A percentile compares a stretch with the other conserved stretches of the same genome.
These are phyloP conservation scores for Phytophthora sojae DNA, from an alignment of 352 stramenopile genomes.

Conservation along the genomic window DNA sequence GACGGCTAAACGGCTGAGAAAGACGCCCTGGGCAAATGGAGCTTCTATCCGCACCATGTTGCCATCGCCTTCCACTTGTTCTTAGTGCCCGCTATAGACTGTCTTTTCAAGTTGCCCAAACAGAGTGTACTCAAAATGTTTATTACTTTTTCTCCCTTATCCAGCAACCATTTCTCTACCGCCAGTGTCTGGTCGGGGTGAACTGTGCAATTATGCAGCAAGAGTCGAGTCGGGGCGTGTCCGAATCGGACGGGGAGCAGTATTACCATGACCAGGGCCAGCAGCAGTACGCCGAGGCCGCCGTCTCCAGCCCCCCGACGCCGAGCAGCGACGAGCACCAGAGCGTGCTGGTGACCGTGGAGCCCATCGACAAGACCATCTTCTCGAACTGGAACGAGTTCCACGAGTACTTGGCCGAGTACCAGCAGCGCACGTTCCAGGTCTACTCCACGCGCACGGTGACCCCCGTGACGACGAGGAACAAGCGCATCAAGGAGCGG, in stretches of 20 bases:
- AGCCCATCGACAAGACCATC: constrained; percentile 25
- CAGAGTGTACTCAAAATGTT: too few relatives aligned
- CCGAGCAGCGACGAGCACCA: constrained; percentile 15
- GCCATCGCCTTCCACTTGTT: too few relatives aligned
- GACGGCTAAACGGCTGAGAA: too few relatives aligned
- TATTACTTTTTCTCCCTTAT: background rate
- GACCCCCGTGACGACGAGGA: constrained; percentile 29
- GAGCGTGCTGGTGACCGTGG: constrained; percentile 20
- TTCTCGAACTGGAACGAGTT: constrained; percentile 41
- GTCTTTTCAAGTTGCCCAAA: too few relatives aligned
- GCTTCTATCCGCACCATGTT: too few relatives aligned
- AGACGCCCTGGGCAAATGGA: too few relatives aligned
- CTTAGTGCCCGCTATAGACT: too few relatives aligned
- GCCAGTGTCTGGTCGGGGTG: constrained; percentile 30
- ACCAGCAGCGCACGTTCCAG: constrained; percentile 43
- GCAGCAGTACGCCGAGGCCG: background rate
- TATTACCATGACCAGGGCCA: too few relatives aligned
- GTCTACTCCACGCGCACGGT: constrained; percentile 36
- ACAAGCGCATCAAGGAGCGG: constrained; percentile 34
- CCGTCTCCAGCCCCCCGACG: background rate
- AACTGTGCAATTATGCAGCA: constrained; percentile 29
- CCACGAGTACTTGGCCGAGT: constrained; percentile 35
- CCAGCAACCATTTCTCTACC: background rate
- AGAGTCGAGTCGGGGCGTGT: background rate
- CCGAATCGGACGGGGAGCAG: constrained; percentile 9